Evolutionary conservation across 2,329 filamentous ascomycete species (phyloP).

Genomic region (Orbilia quercus): DNA sequence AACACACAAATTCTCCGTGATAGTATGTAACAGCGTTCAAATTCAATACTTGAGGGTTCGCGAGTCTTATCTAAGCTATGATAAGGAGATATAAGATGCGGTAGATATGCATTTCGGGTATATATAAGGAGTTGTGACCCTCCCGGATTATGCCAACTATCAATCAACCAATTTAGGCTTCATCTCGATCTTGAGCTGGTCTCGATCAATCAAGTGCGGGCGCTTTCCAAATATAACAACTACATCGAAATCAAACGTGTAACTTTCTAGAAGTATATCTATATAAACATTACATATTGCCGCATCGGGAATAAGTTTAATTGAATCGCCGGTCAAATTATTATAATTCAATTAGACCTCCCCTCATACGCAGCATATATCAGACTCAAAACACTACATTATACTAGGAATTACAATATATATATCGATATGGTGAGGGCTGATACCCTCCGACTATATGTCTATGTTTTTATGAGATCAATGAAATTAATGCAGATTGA

Average conservation of each 20-base stretch:
- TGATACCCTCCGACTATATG: too few relatives aligned
- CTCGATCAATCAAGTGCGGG: constrained; percentile 28
- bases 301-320: too few relatives aligned
- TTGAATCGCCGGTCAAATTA: too few relatives aligned
- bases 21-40: constrained; percentile 13
- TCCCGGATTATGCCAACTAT: constrained; percentile 1
- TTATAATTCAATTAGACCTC: too few relatives aligned
- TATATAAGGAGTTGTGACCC: constrained; percentile 20
- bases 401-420: background rate
- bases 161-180: constrained; percentile 2
- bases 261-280: background rate
- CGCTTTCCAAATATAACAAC: constrained; percentile 5
- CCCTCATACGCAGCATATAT: too few relatives aligned
- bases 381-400: too few relatives aligned
- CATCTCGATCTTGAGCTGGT: constrained; percentile 20
- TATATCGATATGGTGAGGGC: too few relatives aligned
- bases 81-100: background rate
- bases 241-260: background rate
- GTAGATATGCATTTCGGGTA: background rate
- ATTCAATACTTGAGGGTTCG: background rate
- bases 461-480: too few relatives aligned
- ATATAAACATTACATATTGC: too few relatives aligned
- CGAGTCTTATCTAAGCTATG: too few relatives aligned
- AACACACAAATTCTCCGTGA: constrained; percentile 8
- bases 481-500: too few relatives aligned